Evolutionary conservation across 2,329 filamentous ascomycete genomes (phyloP), one percentile per base, ranked within the genome.

Genomic region (Thielaviopsis cerberus): DNA sequence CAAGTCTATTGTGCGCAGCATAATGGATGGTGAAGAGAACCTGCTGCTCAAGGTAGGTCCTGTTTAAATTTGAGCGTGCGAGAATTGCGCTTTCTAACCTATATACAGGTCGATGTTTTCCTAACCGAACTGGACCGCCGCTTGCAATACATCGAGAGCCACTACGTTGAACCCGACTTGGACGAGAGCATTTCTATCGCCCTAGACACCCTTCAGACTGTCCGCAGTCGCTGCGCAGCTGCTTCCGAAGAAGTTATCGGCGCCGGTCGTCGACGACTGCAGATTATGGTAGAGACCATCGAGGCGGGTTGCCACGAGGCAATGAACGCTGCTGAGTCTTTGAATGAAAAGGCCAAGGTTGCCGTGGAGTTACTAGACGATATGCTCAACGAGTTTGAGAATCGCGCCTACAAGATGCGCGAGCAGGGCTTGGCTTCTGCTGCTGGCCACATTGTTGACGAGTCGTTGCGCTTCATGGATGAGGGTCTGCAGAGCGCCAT

Each of bases 171-270:
- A 17, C 72, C 89, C 60, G 85, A 85, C 62, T 78, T 94, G 64
- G 92, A 98, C 69, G 78, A 85, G 51, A 86, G 88, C 66, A 82
- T 97, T 58, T 83, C 86, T 51, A 81, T 87, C 63, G 88, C 91
- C 22, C 94, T 94, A 70, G 77, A 83, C 17, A 94, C 90, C 0
- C 75, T 98, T 1, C 85, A 91, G 66, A 83, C 88, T 7, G 90
- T 98, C 25, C 83, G 90, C 61, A 83, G 88, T 63, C 82, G 88
- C 65, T 98, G 92, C 70, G 88, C 88, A 45, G 82, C 90, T 63
- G 89, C 91, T 22, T 94, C 90, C 0, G 91, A 88, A 62, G 91
- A 92, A 67, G 80, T 96, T 53, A 81, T 97, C 64, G 92, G 89
- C 59, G 87, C 86, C 41, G 90, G 92, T 23, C 83, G 87, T 56